Evolutionary conservation across 2,329 filamentous ascomycete genomes (phyloP).

Genomic region (Teratosphaeria zuluensis): DNA sequence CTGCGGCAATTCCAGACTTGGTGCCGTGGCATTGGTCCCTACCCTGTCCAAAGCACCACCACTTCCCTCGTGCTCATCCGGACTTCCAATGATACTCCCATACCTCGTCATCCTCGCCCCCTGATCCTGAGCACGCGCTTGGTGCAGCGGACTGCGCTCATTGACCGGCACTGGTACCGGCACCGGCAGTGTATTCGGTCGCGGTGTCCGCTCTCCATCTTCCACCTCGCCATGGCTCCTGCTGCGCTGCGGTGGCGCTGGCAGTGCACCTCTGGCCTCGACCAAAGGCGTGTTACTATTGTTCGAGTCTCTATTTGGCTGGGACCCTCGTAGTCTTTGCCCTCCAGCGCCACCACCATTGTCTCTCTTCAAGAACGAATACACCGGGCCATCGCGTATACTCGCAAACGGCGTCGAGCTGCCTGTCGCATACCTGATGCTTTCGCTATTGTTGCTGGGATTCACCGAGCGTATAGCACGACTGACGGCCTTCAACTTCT

Average conservation of each 20-base stretch:
- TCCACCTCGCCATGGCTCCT: background rate
- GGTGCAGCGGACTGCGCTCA: slow-evolving; percentile 22
- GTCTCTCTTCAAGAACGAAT: slow-evolving; percentile 29
- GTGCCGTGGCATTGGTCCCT: slow-evolving; percentile 24
- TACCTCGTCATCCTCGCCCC: slow-evolving; percentile 40
- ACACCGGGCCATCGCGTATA: slow-evolving; percentile 30
- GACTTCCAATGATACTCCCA: slow-evolving; percentile 54
- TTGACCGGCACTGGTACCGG: slow-evolving; percentile 7
- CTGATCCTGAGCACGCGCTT: slow-evolving; percentile 1
- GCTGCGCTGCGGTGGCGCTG: background rate
- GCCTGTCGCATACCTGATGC: slow-evolving; percentile 12
- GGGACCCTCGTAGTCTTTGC: background rate
- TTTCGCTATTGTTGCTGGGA: slow-evolving; percentile 32
- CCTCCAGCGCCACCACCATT: background rate
- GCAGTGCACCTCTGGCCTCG: background rate
- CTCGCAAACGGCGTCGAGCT: slow-evolving; percentile 13
- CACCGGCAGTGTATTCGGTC: background rate
- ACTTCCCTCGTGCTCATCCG: slow-evolving; percentile 25
- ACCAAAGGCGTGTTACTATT: slow-evolving; percentile 2
- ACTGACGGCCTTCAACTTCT: slow-evolving; percentile 75
- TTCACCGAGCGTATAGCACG: slow-evolving; percentile 57
- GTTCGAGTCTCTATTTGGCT: slow-evolving; percentile 9
- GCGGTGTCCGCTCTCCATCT: background rate
- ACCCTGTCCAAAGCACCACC: slow-evolving; percentile 4
- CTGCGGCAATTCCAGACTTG: slow-evolving; percentile 51